A percentile compares a stretch with the other conserved stretches of the same genome.
Conservation (phyloP, 1,284 basidiomycete species). For the Naganishia sp. region DNA sequence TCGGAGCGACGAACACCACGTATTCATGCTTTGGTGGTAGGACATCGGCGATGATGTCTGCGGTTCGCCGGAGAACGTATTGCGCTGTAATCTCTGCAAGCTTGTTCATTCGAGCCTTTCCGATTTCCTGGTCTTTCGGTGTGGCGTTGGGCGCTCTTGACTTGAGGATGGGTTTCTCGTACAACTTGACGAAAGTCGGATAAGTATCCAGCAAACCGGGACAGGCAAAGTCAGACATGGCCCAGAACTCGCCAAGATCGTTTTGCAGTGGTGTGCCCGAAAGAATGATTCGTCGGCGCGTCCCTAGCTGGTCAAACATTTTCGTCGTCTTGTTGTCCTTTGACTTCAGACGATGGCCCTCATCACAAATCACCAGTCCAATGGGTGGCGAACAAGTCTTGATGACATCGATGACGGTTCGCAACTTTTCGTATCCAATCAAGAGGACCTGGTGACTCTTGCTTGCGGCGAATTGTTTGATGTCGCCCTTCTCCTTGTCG, state of each 20-base stretch:
- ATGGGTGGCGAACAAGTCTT: constrained; percentile 67
- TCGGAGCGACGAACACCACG: constrained; percentile 85
- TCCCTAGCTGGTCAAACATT: constrained; percentile 79
- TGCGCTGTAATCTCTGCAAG: constrained; percentile 74
- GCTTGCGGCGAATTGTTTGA: constrained; percentile 68
- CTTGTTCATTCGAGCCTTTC: constrained; percentile 72
- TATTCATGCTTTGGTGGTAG: constrained; percentile 94
- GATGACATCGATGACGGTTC: constrained; percentile 50
- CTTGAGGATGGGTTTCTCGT: constrained; percentile 85
- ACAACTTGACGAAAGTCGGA: constrained; percentile 71
- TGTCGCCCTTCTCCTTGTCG: constrained; percentile 70
- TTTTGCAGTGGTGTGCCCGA: constrained; percentile 98
- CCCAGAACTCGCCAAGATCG: constrained; percentile 90
- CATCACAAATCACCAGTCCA: constrained; percentile 92
- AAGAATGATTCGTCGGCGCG: constrained; percentile 73
- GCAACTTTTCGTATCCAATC: constrained; percentile 83
- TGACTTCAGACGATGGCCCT: constrained; percentile 94
- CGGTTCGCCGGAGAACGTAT: constrained; percentile 87
- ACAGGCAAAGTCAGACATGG: constrained; percentile 95
- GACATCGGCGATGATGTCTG: constrained; percentile 75
- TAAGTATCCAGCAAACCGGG: constrained; percentile 77
- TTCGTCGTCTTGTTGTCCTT: constrained; percentile 82
- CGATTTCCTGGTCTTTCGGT: constrained; percentile 69
- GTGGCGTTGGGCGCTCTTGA: constrained; percentile 77
- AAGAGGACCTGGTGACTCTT: constrained; percentile 78